Base-by-base conservation (phyloP, 129 eudicot genomes). In the Chrysanthemum seticuspe region DNA sequence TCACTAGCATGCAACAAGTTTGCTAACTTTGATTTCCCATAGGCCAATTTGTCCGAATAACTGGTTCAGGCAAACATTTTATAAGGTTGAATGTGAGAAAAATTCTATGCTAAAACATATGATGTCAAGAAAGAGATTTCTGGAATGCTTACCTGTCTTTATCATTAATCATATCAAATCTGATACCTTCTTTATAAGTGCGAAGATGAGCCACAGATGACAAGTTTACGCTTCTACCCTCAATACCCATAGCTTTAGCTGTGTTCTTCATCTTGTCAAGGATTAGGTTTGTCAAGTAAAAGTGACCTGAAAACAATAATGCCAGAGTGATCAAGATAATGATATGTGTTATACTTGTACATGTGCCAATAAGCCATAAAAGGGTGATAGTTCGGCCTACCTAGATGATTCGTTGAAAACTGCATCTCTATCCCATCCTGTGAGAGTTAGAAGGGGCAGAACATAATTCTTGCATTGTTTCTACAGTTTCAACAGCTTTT, bases 401-500 rank as follows among this genome's bases (percentile, higher is more conserved):
- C 98, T 4, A 92, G 80, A 79, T 92, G 84, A 76, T 92, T 92
- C 5, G 98, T 92, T 0, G 98, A 96, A 62, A 93, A 93, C 73
- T 93, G 98, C 65, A 89, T 57, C 87, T 93, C 98, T 0, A 93
- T 83, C 67, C 92, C 97, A 76, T 93, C 89, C 68, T 84, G 68
- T 6, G 98, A 89, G 34, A 93, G 96, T 80, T 89, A 85, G 80
- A 21, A 89, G 0, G 98, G 98, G 66, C 92, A 87, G 57, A 93
- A 89, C 98, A 93, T 93, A 53, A 93, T 82, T 0, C 98, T 97
- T 48, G 98, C 98, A 81, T 93, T 93, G 85, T 93, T 93, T 85
- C 98, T 89, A 68, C 70, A 78, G 47, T 27, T 69, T 15, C 50
- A 67, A 19, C 12, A 59, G 71, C 31, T 45, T 3, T 7, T 58